Evolutionary conservation across 768 basidiomycete genomes (phyloP).

Genomic region (Erythrobasidium yunnanense): DNA sequence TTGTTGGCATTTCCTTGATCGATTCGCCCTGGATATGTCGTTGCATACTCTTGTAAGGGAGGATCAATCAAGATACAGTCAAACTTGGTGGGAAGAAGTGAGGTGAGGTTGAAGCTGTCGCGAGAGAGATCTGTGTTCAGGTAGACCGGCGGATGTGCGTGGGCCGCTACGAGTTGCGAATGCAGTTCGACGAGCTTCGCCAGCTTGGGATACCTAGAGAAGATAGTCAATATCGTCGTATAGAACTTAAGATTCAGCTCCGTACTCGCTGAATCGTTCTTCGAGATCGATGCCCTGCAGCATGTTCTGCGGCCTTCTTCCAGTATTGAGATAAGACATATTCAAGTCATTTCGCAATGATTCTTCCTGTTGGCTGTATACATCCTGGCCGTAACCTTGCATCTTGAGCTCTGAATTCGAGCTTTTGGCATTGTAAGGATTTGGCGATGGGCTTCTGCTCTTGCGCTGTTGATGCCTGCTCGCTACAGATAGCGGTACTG

Average conservation of each 20-base stretch:
- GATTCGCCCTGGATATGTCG: background rate
- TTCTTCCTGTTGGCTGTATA: slow-evolving; percentile 51
- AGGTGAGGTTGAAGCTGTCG: slow-evolving; percentile 42
- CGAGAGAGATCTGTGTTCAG: slow-evolving; percentile 46
- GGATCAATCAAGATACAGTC: slow-evolving; percentile 87
- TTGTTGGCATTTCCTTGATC: background rate
- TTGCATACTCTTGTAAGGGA: slow-evolving; percentile 42
- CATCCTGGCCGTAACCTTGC: background rate
- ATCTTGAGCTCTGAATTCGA: too few relatives aligned
- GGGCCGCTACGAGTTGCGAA: slow-evolving; percentile 58
- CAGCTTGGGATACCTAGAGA: slow-evolving; percentile 82
- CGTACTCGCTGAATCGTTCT: slow-evolving; percentile 84
- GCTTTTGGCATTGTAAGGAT: too few relatives aligned
- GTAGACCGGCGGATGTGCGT: slow-evolving; percentile 63
- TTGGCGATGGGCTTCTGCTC: too few relatives aligned
- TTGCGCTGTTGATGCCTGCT: too few relatives aligned
- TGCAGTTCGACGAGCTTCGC: slow-evolving; percentile 73
- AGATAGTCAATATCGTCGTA: background rate
- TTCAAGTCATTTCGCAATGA: slow-evolving; percentile 93
- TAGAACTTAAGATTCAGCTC: slow-evolving; percentile 30
- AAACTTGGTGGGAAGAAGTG: slow-evolving; percentile 57
- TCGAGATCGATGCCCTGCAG: slow-evolving; percentile 80
- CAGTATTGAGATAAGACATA: slow-evolving; percentile 75
- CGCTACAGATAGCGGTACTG: too few relatives aligned
- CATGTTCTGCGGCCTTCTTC: slow-evolving; percentile 89